A percentile compares a stretch with the other conserved stretches of the same genome.
Evolutionary conservation across 176 grass and related monocot species (phyloP).

Genomic region (Saccharum officinarum): DNA sequence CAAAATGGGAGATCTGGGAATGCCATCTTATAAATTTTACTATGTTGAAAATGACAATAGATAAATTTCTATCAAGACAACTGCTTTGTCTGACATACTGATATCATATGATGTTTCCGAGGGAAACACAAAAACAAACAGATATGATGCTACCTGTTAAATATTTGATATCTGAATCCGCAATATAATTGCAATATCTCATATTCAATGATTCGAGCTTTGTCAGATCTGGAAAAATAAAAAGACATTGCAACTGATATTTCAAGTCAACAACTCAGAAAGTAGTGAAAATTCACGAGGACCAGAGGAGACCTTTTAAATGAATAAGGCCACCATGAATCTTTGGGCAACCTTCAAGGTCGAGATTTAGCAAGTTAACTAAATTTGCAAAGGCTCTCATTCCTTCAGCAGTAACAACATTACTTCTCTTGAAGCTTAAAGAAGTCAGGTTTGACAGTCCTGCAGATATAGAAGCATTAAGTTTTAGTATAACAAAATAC

Average conservation of each 20-base stretch:
- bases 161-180: conserved; percentile 72
- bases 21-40: neutral
- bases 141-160: conserved; percentile 63
- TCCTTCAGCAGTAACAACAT: conserved; percentile 68
- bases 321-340: conserved; percentile 84
- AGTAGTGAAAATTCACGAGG: neutral
- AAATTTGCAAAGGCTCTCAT: conserved; percentile 74
- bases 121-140: conserved; percentile 2
- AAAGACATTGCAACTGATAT: neutral
- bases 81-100: neutral
- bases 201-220: conserved; percentile 89
- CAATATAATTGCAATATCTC: conserved; percentile 73
- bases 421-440: conserved; percentile 84
- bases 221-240: conserved; percentile 57
- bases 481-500: conserved; percentile 12
- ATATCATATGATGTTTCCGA: neutral
- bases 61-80: conserved; percentile 11
- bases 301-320: conserved; percentile 65
- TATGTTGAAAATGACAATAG: conserved; percentile 26
- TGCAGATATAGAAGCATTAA: conserved; percentile 41
- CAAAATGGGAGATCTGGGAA: conserved; percentile 6
- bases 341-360: conserved; percentile 79
- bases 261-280: neutral
- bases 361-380: conserved; percentile 79
- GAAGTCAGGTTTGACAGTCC: conserved; percentile 76